These are phyloP conservation scores for Septoria linicola DNA, from an alignment of 2,329 filamentous ascomycete genomes.

Conservation along the genomic window DNA sequence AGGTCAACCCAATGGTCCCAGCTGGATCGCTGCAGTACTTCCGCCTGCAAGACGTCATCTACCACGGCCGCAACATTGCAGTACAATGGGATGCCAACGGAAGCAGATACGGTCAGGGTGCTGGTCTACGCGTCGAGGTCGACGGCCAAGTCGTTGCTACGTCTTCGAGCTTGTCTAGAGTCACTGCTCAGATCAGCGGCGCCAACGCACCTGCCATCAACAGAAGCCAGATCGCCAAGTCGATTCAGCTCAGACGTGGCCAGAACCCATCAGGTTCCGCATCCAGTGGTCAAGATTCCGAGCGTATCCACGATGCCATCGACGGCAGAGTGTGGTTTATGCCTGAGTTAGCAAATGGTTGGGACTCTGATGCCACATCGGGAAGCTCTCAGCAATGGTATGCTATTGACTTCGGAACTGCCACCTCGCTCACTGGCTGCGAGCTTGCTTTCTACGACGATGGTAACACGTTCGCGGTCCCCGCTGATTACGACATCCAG, in stretches of 20 bases:
- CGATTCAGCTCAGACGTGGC: constrained; percentile 38
- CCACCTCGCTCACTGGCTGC: constrained; percentile 34
- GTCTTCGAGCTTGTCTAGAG: constrained; percentile 30
- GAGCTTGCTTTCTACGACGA: constrained; percentile 43
- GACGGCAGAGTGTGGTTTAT: constrained; percentile 46
- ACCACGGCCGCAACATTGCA: constrained; percentile 45
- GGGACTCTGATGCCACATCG: constrained; percentile 37
- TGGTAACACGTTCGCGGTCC: constrained; percentile 34
- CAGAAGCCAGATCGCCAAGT: constrained; percentile 38
- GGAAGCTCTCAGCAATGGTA: constrained; percentile 39
- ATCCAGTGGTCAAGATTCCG: constrained; percentile 32
- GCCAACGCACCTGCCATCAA: constrained; percentile 32
- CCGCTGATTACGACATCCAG: constrained; percentile 37
- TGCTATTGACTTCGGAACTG: constrained; percentile 40
- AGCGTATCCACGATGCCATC: constrained; percentile 40
- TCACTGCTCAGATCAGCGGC: constrained; percentile 31
- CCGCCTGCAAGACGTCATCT: constrained; percentile 43
- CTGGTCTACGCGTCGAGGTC: constrained; percentile 40
- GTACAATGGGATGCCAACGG: constrained; percentile 45
- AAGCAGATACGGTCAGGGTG: constrained; percentile 34
- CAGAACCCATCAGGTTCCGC: constrained; percentile 38
- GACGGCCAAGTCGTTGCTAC: constrained; percentile 39
- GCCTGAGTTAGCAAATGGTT: constrained; percentile 42
- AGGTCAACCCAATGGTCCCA: constrained; percentile 43
- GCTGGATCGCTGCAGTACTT: constrained; percentile 42